These are phyloP conservation scores for Hemileia vastatrix DNA, from an alignment of 1,284 basidiomycete species.

Conservation along the genomic window DNA sequence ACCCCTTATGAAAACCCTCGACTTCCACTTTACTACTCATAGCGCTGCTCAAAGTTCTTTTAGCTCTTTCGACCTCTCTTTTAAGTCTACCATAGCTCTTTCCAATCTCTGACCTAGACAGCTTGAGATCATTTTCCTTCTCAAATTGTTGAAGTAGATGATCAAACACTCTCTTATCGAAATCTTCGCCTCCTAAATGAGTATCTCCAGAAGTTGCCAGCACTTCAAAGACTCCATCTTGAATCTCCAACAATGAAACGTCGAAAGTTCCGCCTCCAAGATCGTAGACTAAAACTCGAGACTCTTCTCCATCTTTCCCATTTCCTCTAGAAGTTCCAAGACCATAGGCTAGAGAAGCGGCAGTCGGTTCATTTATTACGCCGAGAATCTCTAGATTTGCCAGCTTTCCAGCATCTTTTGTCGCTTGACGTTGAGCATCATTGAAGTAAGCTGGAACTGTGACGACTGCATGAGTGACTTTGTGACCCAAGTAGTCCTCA, in stretches of 20 bases:
- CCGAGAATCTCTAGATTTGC: background rate
- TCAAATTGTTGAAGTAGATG: constrained; percentile 87
- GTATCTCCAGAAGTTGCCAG: constrained; percentile 97
- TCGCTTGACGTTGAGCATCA: too few species aligned
- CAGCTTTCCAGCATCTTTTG: background rate
- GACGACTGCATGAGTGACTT: background rate
- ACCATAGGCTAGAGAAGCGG: background rate
- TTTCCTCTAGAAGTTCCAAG: constrained; percentile 4
- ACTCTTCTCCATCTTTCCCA: constrained; percentile 73
- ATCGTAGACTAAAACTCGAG: constrained; percentile 95
- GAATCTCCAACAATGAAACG: constrained; percentile 93
- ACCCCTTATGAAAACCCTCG: constrained; percentile 80
- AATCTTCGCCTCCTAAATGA: too few species aligned
- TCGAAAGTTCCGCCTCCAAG: constrained; percentile 98
- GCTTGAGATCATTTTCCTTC: constrained; percentile 93
- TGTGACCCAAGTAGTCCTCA: background rate
- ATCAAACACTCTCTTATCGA: constrained; percentile 99
- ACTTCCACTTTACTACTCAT: constrained; percentile 64
- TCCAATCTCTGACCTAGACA: constrained; percentile 74
- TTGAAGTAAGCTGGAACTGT: too few species aligned
- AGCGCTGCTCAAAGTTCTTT: constrained; percentile 81
- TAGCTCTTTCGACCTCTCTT: constrained; percentile 97
- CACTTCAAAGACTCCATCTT: constrained; percentile 92
- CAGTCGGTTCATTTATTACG: background rate
- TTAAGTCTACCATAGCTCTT: constrained; percentile 90